Conservation (phyloP, 2,329 filamentous ascomycete species). For the Botrytis fabae region DNA sequence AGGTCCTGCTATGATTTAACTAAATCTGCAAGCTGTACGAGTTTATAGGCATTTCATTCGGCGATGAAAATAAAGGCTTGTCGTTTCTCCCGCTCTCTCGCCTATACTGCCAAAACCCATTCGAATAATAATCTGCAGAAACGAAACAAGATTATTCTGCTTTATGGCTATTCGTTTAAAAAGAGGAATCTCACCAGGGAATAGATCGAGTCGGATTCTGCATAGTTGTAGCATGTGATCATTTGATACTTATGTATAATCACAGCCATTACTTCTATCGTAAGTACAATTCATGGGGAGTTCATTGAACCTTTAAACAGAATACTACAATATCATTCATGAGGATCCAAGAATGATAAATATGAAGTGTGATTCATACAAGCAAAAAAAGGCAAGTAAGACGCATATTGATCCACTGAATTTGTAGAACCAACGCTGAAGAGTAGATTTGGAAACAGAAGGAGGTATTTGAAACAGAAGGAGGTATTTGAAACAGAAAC, state of each 20-base stretch:
- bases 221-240: not conserved
- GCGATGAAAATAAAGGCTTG: not conserved
- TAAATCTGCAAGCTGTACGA: not conserved
- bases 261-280: not conserved
- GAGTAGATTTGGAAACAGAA: not conserved
- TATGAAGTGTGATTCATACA: not conserved
- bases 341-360: not conserved
- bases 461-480: not conserved
- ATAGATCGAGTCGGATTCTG: not conserved
- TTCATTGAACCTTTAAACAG: not conserved
- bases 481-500: not conserved
- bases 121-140: not conserved
- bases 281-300: not conserved
- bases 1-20: not conserved
- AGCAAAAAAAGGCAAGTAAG: not conserved
- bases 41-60: not conserved
- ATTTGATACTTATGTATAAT: not conserved
- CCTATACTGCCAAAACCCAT: not conserved
- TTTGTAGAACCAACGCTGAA: not conserved
- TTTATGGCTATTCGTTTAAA: not conserved
- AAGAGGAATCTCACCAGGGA: not conserved
- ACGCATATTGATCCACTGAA: not conserved
- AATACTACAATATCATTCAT: not conserved
- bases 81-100: not conserved
- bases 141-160: not conserved